Evolutionary conservation across 1,284 basidiomycete genomes (phyloP), one percentile per base, ranked within the genome.

Genomic region (Mycosarcoma mackinlayi): DNA sequence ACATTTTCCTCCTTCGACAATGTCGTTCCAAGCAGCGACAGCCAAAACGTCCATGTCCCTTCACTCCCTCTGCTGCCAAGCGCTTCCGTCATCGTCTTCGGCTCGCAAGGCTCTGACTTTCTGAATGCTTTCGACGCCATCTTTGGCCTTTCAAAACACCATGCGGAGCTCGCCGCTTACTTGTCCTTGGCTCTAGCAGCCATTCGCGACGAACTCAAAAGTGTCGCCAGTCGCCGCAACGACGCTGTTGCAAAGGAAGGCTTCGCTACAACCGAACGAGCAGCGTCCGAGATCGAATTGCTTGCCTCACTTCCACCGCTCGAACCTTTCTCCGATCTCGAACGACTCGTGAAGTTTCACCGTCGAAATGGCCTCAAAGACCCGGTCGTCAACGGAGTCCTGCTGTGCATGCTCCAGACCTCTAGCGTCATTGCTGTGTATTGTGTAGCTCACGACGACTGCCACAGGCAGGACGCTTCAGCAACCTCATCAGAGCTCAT

Each of bases 71-170:
- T 33, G 10, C 21, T 39, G 46, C 46, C 33, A 4, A 28, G 40
- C 14, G 37, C 46, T n/a, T 46, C 67, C 5, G 41, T 71, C 46
- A 46, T 66, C 34, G 35, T 71, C 50, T 71, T 71, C 16, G 59
- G 58, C 42, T 71, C 68, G 18, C 68, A 71, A 34, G 68, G 68
- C 27, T 65, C 62, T 18, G 58, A 66, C 45, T 71, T 66, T 24
- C 46, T 62, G 10, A 37, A n/a, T n/a, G 42, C 27, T 34, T 62
- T 66, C 25, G 58, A 71, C 10, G n/a, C 33, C 28, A 54, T 71
- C 30, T 16, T 71, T 0, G 34, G 19, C 4, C 57, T 71, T 11
- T 42, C 58, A 0, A 41, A 31, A 10, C 44, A 41, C 13, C 48
- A 54, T 28, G 31, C 58, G 14, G 34, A 49, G 16, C 58, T 71